These are phyloP conservation scores for Colletotrichum tropicale DNA, from an alignment of 2,329 filamentous ascomycete species.

Conservation along the genomic window DNA sequence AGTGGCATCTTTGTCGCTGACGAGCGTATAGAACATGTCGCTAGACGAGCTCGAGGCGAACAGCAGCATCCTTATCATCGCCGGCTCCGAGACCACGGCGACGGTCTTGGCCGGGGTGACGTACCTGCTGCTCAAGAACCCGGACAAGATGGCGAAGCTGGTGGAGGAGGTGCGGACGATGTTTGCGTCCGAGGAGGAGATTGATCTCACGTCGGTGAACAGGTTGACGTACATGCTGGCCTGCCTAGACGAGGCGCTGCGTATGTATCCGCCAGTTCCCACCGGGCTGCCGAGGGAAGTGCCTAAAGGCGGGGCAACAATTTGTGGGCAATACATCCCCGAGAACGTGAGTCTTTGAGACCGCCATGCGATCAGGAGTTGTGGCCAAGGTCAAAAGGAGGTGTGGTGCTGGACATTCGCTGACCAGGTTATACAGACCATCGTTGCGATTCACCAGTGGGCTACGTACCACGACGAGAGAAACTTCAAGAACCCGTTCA, in stretches of 20 bases:
- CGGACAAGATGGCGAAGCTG: slow-evolving; percentile 31
- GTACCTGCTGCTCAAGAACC: slow-evolving; percentile 33
- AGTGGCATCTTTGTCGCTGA: neutral
- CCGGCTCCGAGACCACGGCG: slow-evolving; percentile 39
- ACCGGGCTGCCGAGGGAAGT: slow-evolving; percentile 29
- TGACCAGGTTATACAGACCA: slow-evolving; percentile 20
- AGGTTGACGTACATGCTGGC: slow-evolving; percentile 42
- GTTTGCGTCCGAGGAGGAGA: slow-evolving; percentile 38
- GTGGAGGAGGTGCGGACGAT: slow-evolving; percentile 39
- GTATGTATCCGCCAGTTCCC: slow-evolving; percentile 39
- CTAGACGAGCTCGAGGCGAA: slow-evolving; percentile 19
- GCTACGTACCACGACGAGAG: slow-evolving; percentile 7
- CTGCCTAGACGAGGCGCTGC: slow-evolving; percentile 44
- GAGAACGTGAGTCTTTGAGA: slow-evolving; percentile 27
- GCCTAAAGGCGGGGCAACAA: slow-evolving; percentile 33
- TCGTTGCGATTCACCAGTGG: slow-evolving; percentile 44
- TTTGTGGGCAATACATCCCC: slow-evolving; percentile 35
- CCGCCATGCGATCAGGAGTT: rapidly evolving
- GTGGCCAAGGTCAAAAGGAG: neutral
- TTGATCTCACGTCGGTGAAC: slow-evolving; percentile 34
- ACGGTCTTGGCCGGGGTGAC: slow-evolving; percentile 30
- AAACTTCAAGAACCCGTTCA: slow-evolving; percentile 48
- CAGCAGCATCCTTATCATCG: slow-evolving; percentile 25
- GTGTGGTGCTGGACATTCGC: neutral
- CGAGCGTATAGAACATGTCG: neutral